Conservation (phyloP, 225 moss, liverwort and hornwort genomes). For the Polytrichum formosum region DNA sequence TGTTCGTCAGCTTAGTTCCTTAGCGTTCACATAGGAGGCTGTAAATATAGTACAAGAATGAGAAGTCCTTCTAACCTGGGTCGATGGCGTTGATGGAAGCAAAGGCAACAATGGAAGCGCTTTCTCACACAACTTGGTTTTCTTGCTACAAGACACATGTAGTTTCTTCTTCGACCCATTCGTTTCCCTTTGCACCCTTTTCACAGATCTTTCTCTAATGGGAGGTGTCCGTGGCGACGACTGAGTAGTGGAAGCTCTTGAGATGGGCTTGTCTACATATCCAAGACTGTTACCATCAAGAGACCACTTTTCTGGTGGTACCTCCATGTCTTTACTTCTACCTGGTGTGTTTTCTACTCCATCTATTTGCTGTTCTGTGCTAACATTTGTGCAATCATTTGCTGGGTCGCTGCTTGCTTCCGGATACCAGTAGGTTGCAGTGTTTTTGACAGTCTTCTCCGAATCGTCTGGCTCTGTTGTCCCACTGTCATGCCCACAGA, state of each 20-base stretch:
- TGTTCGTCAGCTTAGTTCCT: not conserved
- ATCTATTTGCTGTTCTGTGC: conserved; percentile 22
- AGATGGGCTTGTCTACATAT: conserved; percentile 12
- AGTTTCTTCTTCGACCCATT: conserved; percentile 19
- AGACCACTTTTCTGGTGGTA: conserved; percentile 14
- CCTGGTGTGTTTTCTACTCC: conserved; percentile 8
- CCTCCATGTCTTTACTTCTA: conserved; percentile 12
- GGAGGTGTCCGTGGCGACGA: conserved; percentile 42
- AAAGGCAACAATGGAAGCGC: conserved; percentile 9
- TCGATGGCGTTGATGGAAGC: not conserved
- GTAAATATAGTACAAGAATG: too few species aligned
- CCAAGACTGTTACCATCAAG: conserved; percentile 10
- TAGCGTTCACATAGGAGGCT: not conserved
- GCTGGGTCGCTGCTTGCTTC: conserved; percentile 51
- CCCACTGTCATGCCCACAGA: conserved; percentile 16
- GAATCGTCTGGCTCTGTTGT: conserved; percentile 29
- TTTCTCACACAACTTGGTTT: conserved; percentile 47
- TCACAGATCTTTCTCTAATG: conserved; percentile 40
- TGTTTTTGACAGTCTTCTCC: conserved; percentile 43
- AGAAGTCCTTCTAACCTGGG: not conserved
- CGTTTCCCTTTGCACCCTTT: conserved; percentile 32
- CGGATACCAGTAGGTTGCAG: conserved; percentile 52
- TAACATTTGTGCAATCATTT: conserved; percentile 28
- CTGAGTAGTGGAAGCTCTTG: conserved; percentile 13
- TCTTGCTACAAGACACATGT: conserved; percentile 43